Evolutionary conservation across 2,329 filamentous ascomycete genomes (phyloP).

Genomic region (Colletotrichum sp.): DNA sequence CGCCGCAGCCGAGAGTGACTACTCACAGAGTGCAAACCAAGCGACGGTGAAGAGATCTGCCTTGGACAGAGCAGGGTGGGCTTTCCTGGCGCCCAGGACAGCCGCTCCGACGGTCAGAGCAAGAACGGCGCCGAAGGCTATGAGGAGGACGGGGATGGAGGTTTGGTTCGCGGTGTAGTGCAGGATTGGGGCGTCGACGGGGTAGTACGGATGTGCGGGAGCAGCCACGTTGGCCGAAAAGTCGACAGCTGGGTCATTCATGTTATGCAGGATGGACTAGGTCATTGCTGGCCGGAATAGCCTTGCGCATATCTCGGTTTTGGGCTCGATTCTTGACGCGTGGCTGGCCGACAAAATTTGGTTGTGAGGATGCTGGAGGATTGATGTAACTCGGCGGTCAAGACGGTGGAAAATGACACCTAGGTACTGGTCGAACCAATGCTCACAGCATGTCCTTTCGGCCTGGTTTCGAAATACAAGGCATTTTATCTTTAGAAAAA

Average conservation of each 20-base stretch:
- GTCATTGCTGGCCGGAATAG: neutral
- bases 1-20: neutral
- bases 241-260: neutral
- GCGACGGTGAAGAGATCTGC: conserved; percentile 49
- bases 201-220: conserved; percentile 55
- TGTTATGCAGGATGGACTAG: neutral
- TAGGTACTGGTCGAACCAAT: neutral
- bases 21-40: conserved; percentile 64
- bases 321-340: neutral
- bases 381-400: neutral
- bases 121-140: conserved; percentile 40
- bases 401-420: neutral
- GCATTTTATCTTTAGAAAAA: too few species aligned
- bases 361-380: neutral
- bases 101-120: conserved; percentile 38
- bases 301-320: neutral
- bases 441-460: neutral
- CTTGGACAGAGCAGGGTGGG: conserved; percentile 33
- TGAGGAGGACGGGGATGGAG: conserved; percentile 41
- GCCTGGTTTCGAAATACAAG: neutral
- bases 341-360: neutral
- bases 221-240: neutral
- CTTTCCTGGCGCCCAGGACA: conserved; percentile 31
- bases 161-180: conserved; percentile 50
- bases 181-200: conserved; percentile 45